Evolutionary conservation across 768 basidiomycete species (phyloP).

Genomic region (Trametopsis cervina): DNA sequence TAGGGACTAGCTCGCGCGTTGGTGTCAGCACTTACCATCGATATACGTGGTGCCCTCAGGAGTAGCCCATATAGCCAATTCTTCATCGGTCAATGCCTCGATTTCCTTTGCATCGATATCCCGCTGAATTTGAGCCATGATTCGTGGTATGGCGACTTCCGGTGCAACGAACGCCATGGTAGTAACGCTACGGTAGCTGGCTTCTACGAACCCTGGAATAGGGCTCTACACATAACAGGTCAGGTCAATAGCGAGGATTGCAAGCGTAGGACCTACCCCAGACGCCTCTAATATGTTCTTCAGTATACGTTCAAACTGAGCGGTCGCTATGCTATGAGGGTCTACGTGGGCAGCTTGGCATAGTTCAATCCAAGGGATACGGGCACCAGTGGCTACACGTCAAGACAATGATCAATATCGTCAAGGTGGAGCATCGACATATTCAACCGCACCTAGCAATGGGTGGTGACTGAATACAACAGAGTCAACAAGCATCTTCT

Average conservation of each 20-base stretch:
- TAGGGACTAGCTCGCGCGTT: neutral
- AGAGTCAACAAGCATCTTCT: slow-evolving; percentile 43
- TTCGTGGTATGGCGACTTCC: slow-evolving; percentile 50
- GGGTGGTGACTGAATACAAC: slow-evolving; percentile 73
- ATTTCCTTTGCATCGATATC: slow-evolving; percentile 62
- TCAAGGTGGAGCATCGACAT: slow-evolving; percentile 28
- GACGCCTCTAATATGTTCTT: slow-evolving; percentile 39
- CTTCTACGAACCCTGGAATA: slow-evolving; percentile 39
- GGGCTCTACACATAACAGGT: slow-evolving; percentile 5
- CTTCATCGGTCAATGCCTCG: slow-evolving; percentile 58
- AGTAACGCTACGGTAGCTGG: slow-evolving; percentile 66
- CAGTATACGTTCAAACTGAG: slow-evolving; percentile 43
- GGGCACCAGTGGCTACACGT: slow-evolving; percentile 29
- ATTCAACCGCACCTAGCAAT: slow-evolving; percentile 32
- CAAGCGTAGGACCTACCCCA: slow-evolving; percentile 33
- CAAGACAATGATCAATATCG: neutral
- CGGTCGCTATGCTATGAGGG: slow-evolving; percentile 52
- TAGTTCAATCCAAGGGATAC: slow-evolving; percentile 73
- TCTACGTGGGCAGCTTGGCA: slow-evolving; percentile 66
- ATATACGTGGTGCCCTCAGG: slow-evolving; percentile 75
- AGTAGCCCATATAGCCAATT: slow-evolving; percentile 81
- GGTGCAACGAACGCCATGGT: slow-evolving; percentile 83
- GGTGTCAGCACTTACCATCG: slow-evolving; percentile 48
- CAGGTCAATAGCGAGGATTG: neutral
- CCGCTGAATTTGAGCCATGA: slow-evolving; percentile 57